A percentile compares a stretch with the other conserved stretches of the same genome.
These are phyloP conservation scores for Podila horticola DNA, from an alignment of 192 early-diverging fungal genomes.

Conservation along the genomic window DNA sequence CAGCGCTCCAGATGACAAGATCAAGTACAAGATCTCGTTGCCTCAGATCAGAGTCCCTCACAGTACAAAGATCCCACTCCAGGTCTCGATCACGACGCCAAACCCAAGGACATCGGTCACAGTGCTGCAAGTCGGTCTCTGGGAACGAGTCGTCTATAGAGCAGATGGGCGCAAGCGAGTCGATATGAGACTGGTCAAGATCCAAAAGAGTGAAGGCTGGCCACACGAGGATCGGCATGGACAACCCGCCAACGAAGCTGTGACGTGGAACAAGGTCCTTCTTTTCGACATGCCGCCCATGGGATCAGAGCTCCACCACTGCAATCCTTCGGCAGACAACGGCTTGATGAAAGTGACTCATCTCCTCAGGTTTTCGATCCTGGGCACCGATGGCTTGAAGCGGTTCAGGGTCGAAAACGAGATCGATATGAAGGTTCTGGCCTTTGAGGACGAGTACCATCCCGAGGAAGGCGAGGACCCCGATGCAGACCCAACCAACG, in stretches of 20 bases:
- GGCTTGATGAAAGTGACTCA: constrained; percentile 47
- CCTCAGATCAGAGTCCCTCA: constrained; percentile 44
- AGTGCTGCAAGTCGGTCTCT: constrained; percentile 41
- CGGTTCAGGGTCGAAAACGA: constrained; percentile 39
- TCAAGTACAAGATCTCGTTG: constrained; percentile 41
- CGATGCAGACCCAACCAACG: neutral
- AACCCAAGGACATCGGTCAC: constrained; percentile 12
- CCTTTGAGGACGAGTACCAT: constrained; percentile 35
- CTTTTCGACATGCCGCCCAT: constrained; percentile 48
- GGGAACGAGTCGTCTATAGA: constrained; percentile 44
- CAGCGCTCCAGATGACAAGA: constrained; percentile 30
- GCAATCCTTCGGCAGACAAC: constrained; percentile 44
- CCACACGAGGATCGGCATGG: constrained; percentile 8
- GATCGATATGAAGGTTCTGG: constrained; percentile 38
- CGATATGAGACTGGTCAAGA: constrained; percentile 48
- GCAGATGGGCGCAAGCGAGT: constrained; percentile 43
- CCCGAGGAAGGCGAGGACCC: neutral
- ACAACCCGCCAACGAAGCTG: constrained; percentile 10
- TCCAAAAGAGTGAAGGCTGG: constrained; percentile 51
- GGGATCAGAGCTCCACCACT: constrained; percentile 35
- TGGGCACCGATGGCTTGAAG: constrained; percentile 29
- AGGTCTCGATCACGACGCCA: constrained; percentile 43
- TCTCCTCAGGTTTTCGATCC: constrained; percentile 30
- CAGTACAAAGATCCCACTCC: constrained; percentile 36
- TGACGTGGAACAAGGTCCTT: constrained; percentile 51